phyloP scores from a whole-genome alignment of 768 basidiomycete species.

The Leccinum variicolor region DNA sequence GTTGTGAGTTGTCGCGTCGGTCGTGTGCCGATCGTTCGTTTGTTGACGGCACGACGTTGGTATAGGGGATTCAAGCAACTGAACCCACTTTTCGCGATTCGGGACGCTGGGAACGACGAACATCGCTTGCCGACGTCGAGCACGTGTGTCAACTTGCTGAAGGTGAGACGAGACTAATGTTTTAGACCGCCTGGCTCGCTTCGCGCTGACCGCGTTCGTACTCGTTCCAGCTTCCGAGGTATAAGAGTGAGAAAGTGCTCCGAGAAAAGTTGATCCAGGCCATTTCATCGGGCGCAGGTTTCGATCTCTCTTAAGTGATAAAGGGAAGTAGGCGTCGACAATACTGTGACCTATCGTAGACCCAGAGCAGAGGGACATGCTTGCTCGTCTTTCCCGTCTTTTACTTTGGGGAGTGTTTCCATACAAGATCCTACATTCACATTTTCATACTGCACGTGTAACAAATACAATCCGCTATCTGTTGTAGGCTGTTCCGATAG shows the following conservation, averaged over 20 bases:
- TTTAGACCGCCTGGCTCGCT: not conserved
- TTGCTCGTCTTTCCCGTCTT: no score
- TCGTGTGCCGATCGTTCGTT: not conserved
- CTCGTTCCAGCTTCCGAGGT: conserved; percentile 59
- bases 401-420: not conserved
- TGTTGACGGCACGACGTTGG: not conserved
- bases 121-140: conserved; percentile 71
- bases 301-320: conserved; percentile 79
- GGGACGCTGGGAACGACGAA: conserved; percentile 74
- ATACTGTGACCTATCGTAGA: no score
- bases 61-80: conserved; percentile 81
- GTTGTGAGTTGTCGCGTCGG: conserved; percentile 50
- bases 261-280: conserved; percentile 80
- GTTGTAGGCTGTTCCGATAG: conserved; percentile 13
- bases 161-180: not conserved
- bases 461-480: not conserved
- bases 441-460: conserved; percentile 5
- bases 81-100: conserved; percentile 83
- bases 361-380: no score
- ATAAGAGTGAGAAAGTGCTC: conserved; percentile 59
- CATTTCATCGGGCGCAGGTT: conserved; percentile 85
- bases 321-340: not conserved
- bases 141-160: conserved; percentile 73
- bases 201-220: not conserved
- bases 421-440: not conserved